Evolutionary conservation across 495 filamentous ascomycete genomes (phyloP), one percentile per base, ranked within the genome.

Genomic region (Talaromyces proteolyticus): DNA sequence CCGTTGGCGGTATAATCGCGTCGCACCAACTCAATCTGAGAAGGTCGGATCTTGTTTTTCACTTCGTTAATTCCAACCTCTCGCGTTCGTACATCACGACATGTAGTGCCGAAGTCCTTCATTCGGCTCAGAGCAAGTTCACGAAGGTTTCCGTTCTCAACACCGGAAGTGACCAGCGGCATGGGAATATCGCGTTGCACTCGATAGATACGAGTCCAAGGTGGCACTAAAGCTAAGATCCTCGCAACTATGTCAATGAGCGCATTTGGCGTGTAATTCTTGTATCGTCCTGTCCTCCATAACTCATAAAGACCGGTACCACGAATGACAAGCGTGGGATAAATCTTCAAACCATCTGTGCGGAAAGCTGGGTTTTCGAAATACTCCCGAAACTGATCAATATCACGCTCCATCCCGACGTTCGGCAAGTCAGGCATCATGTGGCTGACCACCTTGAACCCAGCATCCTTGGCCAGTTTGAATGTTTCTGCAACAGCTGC

Each of bases 341-440:
- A 98, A 56, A 98, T 96, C 67, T 98, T 98, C 23, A 98, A 74
- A 23, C 93, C 93, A 63, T 98, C 93, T n/a, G 94, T 97, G 42
- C 93, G 84, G 72, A 98, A 97, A 52, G 79, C 87, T 8, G 93
- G 93, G 65, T 94, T 96, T 66, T 93, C 89, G 56, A 98, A 98
- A 66, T 98, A 98, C 67, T 98, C 93, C 52, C 85, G 78, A 70
- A 98, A 98, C 57, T 98, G 93, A 61, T 92, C 90, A 21, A 98
- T 73, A 63, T 98, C 93, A 53, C 93, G 86, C 69, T 97, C 94
- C 87, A 96, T 94, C 49, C 93, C 93, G 4, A 98, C 93, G 59
- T 98, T 98, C 11, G 93, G 93, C 22, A 98, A 74, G 62, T 98
- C 93, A 12, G 93, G 93, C 93, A 98, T 98, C 93, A 98, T 98